phyloP scores from a whole-genome alignment of 2,329 filamentous ascomycete species.

The Talaromyces marneffei region DNA sequence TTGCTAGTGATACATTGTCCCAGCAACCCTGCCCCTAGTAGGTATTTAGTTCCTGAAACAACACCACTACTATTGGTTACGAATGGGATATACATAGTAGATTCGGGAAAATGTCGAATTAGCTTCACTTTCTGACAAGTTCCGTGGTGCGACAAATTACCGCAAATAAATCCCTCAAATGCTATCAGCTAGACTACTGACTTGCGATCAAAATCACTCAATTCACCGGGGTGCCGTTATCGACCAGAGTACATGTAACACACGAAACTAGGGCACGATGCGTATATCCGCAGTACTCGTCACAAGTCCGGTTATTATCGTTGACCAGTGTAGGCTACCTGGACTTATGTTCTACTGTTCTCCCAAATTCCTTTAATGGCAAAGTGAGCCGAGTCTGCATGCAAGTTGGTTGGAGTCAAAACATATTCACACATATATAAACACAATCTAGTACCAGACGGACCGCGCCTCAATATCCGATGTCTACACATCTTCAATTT shows the following conservation, averaged over 20 bases:
- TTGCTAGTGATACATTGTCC: neutral
- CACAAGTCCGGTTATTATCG: neutral
- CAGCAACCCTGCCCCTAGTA: neutral
- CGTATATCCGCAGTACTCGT: neutral
- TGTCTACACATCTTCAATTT: conserved; percentile 5
- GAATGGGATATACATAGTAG: neutral
- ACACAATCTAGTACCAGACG: neutral
- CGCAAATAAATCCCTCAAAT: conserved; percentile 8
- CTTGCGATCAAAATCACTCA: neutral
- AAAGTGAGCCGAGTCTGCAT: neutral
- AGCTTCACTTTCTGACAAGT: neutral
- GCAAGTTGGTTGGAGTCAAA: neutral
- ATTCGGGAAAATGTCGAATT: conserved; percentile 1
- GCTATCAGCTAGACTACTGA: neutral
- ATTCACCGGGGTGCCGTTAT: neutral
- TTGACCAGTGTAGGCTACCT: neutral
- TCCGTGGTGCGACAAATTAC: neutral
- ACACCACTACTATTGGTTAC: neutral
- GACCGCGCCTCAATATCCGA: neutral
- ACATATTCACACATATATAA: neutral
- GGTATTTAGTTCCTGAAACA: neutral
- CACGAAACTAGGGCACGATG: neutral
- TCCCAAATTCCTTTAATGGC: neutral
- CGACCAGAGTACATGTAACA: neutral
- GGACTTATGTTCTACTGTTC: neutral